These are phyloP conservation scores for Diaporthe sp. DNA, from an alignment of 2,329 filamentous ascomycete genomes.

Conservation along the genomic window DNA sequence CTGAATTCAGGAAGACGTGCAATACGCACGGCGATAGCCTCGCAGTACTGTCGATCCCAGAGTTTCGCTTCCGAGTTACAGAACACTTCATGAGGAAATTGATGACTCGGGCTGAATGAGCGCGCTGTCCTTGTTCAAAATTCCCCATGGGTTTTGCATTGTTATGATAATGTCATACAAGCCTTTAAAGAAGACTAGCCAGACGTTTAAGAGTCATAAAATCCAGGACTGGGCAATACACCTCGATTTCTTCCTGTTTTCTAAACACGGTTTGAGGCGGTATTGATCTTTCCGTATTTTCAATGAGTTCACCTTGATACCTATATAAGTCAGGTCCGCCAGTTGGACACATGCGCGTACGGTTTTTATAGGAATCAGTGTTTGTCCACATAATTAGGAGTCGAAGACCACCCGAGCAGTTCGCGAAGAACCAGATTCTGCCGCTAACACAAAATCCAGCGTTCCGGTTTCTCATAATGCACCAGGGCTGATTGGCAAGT, in stretches of 20 bases:
- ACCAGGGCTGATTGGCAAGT: too few species aligned
- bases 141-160: neutral
- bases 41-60: neutral
- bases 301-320: neutral
- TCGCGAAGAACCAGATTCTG: too few species aligned
- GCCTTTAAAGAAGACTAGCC: neutral
- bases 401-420: too few species aligned
- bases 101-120: too few species aligned
- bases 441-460: too few species aligned
- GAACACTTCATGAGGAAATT: too few species aligned
- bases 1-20: rapidly evolving
- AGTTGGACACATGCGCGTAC: neutral
- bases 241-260: neutral
- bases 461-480: too few species aligned
- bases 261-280: neutral
- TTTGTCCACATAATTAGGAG: neutral
- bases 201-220: neutral
- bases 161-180: neutral
- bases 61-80: neutral
- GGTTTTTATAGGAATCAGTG: neutral
- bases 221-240: neutral
- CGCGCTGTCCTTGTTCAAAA: too few species aligned
- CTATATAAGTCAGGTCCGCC: neutral
- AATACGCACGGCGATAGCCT: neutral
- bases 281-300: neutral